These are phyloP conservation scores for Phaeotremella fagi DNA, from an alignment of 768 basidiomycete genomes.

Conservation along the genomic window DNA sequence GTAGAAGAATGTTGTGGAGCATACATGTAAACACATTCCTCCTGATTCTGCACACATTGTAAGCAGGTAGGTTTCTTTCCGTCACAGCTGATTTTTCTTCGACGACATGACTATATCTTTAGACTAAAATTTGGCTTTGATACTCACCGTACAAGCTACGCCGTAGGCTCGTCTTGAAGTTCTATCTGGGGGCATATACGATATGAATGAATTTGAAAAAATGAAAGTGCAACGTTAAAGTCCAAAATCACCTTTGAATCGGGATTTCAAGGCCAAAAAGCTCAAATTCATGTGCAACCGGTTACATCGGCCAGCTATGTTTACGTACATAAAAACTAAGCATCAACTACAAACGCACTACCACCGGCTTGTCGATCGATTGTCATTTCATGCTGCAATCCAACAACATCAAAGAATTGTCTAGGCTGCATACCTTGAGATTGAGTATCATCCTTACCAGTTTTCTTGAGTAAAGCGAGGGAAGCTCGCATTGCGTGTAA, in stretches of 20 bases:
- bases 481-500: constrained; percentile 74
- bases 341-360: not conserved
- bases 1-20: not conserved
- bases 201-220: too few relatives aligned
- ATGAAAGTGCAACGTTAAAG: too few relatives aligned
- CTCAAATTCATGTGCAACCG: too few relatives aligned
- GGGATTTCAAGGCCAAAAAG: too few relatives aligned
- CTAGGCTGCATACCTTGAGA: constrained; percentile 70
- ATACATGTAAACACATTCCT: constrained; percentile 9
- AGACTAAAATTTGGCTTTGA: not conserved
- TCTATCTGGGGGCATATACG: not conserved
- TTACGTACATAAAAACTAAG: not conserved
- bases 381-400: constrained; percentile 4
- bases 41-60: not conserved
- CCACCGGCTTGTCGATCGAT: constrained; percentile 1
- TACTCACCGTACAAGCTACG: constrained; percentile 4
- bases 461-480: constrained; percentile 69
- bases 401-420: constrained; percentile 57
- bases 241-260: too few relatives aligned
- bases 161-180: constrained; percentile 3
- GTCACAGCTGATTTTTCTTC: constrained; percentile 10
- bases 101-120: constrained; percentile 6
- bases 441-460: constrained; percentile 65
- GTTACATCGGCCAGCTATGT: too few relatives aligned
- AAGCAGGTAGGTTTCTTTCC: constrained; percentile 5